Evolutionary conservation across 2,329 filamentous ascomycete species (phyloP).

Genomic region (Aspergillus caelatus): DNA sequence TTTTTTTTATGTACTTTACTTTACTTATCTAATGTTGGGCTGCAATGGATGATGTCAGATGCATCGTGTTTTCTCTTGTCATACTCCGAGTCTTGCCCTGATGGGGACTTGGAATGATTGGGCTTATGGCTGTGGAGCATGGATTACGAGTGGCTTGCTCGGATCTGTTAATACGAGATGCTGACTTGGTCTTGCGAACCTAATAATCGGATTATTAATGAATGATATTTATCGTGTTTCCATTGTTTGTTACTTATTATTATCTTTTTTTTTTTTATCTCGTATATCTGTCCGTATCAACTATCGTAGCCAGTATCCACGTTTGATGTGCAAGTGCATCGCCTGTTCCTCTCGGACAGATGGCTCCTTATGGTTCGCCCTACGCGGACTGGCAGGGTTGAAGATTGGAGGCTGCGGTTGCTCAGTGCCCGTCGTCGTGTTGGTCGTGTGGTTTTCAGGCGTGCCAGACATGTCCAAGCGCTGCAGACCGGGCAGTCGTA

Average conservation of each 20-base stretch:
- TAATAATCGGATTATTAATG: neutral
- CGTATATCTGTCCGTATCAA: neutral
- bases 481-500: slow-evolving; percentile 30
- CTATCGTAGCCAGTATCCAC: slow-evolving; percentile 32
- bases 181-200: neutral
- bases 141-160: neutral
- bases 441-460: neutral
- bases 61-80: neutral
- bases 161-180: neutral
- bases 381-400: slow-evolving; percentile 9
- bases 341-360: slow-evolving; percentile 32
- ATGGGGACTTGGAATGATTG: neutral
- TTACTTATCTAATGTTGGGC: neutral
- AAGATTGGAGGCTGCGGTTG: slow-evolving; percentile 14
- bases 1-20: neutral
- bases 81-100: neutral
- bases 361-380: slow-evolving; percentile 22
- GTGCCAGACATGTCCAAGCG: slow-evolving; percentile 12
- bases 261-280: neutral
- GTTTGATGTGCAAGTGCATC: slow-evolving; percentile 29
- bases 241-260: neutral
- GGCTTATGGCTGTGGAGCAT: neutral
- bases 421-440: slow-evolving; percentile 16
- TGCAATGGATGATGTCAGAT: neutral
- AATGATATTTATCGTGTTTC: neutral